These are phyloP conservation scores for Arthrobotrys pseudoclavata DNA, from an alignment of 2,329 filamentous ascomycete species.

Conservation along the genomic window DNA sequence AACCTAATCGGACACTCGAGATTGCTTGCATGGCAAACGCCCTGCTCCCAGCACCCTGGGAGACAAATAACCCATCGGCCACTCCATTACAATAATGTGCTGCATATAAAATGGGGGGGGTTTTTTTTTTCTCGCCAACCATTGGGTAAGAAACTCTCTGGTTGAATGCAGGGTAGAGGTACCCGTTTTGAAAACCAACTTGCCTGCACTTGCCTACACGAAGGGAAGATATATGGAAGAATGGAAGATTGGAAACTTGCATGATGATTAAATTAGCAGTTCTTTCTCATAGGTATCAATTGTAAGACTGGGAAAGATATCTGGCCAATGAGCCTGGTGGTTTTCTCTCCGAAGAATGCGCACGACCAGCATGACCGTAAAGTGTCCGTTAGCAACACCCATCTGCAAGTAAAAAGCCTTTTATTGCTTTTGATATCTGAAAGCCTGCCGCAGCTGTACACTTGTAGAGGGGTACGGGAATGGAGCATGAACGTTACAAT, in stretches of 20 bases:
- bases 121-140: neutral
- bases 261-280: neutral
- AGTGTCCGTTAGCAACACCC: neutral
- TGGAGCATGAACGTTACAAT: conserved; percentile 28
- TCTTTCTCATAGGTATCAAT: neutral
- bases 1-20: conserved; percentile 1
- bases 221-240: neutral
- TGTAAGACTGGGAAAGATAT: neutral
- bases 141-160: neutral
- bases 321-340: neutral
- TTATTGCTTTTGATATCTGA: conserved; percentile 4
- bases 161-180: conserved; percentile 3
- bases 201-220: neutral
- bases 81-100: conserved; percentile 13
- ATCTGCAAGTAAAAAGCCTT: neutral
- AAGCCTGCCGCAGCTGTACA: conserved; percentile 5
- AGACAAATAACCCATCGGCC: neutral
- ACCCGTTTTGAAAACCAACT: neutral
- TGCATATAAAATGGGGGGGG: conserved; percentile 12
- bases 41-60: conserved; percentile 19
- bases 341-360: conserved; percentile 8
- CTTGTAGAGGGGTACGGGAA: conserved; percentile 8
- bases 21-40: neutral
- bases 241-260: neutral
- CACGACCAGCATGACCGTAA: neutral